Percentiles rank a stretch among this genome's conserved stretches.
Evolutionary conservation across 192 early-diverging fungal species (phyloP).

Genomic region (Umbelopsis sp.): DNA sequence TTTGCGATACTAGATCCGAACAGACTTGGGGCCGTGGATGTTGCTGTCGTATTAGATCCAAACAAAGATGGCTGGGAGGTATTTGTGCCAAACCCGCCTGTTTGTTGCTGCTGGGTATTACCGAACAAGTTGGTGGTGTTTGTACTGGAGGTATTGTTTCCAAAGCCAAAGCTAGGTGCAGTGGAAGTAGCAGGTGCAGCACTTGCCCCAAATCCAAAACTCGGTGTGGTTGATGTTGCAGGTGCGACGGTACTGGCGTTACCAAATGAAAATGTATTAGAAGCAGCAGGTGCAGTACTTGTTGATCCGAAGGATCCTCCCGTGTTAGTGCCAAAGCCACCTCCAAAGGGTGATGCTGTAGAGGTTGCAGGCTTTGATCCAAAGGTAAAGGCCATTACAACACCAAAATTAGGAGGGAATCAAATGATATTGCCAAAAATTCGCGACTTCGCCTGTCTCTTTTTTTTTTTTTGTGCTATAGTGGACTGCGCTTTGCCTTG

Average conservation of each 20-base stretch:
- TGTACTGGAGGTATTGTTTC: not conserved
- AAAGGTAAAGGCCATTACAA: constrained; percentile 15
- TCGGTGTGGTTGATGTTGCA: not conserved
- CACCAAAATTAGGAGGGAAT: not conserved
- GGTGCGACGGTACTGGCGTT: not conserved
- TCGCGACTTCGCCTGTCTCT: not conserved
- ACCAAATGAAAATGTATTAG: not conserved
- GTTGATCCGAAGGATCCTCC: constrained; percentile 5
- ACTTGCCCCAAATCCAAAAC: constrained; percentile 23
- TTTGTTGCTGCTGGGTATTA: not conserved
- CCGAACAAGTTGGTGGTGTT: not conserved
- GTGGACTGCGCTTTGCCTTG: not conserved
- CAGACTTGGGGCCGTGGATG: constrained; percentile 2
- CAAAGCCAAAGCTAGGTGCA: constrained; percentile 24
- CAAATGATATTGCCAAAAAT: constrained; percentile 1
- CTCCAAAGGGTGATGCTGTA: not conserved
- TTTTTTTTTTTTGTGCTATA: not conserved
- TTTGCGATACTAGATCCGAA: constrained; percentile 12
- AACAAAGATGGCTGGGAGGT: constrained; percentile 8
- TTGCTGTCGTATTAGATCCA: not conserved
- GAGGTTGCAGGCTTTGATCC: constrained; percentile 11
- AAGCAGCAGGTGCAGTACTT: constrained; percentile 5
- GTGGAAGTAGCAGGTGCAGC: constrained; percentile 1
- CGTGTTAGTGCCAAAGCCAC: not conserved
- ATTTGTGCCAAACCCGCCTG: constrained; percentile 16